phyloP scores from a whole-genome alignment of 1,139 yeast genomes.

The Yamadazyma aaseri region DNA sequence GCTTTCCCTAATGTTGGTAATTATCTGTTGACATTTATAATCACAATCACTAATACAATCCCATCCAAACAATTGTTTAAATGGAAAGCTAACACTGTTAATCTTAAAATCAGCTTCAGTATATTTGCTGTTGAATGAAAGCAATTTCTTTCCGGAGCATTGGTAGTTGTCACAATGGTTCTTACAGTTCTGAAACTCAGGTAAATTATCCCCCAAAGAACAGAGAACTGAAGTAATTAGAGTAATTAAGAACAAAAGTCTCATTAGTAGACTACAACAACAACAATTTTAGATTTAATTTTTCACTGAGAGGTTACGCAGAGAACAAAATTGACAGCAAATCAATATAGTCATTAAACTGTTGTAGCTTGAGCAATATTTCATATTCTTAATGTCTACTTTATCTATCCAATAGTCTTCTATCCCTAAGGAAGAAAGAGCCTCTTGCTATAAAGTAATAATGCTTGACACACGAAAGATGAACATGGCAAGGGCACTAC shows the following conservation, averaged over 20 bases:
- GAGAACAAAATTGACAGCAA: too few species aligned
- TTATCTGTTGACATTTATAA: constrained; percentile 41
- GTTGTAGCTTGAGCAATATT: too few species aligned
- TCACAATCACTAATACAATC: constrained; percentile 39
- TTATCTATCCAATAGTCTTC: too few species aligned
- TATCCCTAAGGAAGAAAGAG: too few species aligned
- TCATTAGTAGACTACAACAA: too few species aligned
- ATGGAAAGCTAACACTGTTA: constrained; percentile 16
- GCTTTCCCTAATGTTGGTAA: constrained; percentile 25
- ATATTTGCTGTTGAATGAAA: constrained; percentile 9
- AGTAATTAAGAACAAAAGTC: background rate
- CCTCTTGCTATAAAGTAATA: too few species aligned
- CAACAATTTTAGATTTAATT: too few species aligned
- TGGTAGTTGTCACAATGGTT: constrained; percentile 9
- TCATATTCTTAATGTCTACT: too few species aligned
- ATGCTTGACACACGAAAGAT: too few species aligned
- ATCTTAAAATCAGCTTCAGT: constrained; percentile 15
- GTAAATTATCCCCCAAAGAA: constrained; percentile 31
- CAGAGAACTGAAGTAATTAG: constrained; percentile 4
- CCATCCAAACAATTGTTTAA: constrained; percentile 29
- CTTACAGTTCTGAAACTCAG: constrained; percentile 26
- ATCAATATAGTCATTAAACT: too few species aligned
- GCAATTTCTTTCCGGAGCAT: constrained; percentile 10
- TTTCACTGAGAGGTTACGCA: too few species aligned
- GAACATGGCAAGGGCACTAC: too few species aligned